Base-by-base conservation (phyloP, 2,329 filamentous ascomycete genomes). In the Alternaria incomplexa region DNA sequence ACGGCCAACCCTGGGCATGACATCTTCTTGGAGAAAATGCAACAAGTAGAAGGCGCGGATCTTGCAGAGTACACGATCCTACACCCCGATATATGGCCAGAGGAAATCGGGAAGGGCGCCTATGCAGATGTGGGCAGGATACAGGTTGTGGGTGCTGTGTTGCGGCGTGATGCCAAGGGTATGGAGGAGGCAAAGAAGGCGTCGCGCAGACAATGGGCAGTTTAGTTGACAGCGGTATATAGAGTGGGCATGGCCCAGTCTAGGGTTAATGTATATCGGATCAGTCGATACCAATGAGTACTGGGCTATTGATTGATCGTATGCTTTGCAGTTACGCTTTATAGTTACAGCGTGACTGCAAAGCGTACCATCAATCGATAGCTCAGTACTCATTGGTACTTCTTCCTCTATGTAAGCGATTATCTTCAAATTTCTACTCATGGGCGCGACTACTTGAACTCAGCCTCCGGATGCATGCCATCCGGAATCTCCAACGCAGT, bases 401-500 rank as follows among this genome's bases (percentile, higher is more conserved):
- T 36, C 15, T 36, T 36, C 15, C 32, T 36, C 32, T n/a, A 3
- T 36, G 15, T 36, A n/a, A n/a, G 32, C 32, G 32, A 36, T 36
- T 0, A 36, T 36, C 32, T 36, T 36, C 32, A n/a, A n/a, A n/a
- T 9, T 36, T 36, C 32, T 36, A 36, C 2, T 40, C 36, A 40
- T 40, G 15, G 3, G 36, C 9, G 36, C 22, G 25, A 3, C 40
- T 53, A 68, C 43, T 67, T 70, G 52, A 77, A 78, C 62, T 74
- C 76, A 2, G 62, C 66, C n/a, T 77, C 69, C 1, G 77, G 74
- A 50, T 78, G 75, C 61, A 76, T 63, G 6, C 77, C 77, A 58
- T 79, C 77, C 6, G 76, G 76, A 52, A 74, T 71, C 61, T 79
- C 77, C 25, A 79, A 47, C 10, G 63, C 69, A 20, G 70, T 71